Evolutionary conservation across 2,329 filamentous ascomycete species (phyloP), one percentile per base, ranked within the genome.

Genomic region (Pestalotiopsis sp.): DNA sequence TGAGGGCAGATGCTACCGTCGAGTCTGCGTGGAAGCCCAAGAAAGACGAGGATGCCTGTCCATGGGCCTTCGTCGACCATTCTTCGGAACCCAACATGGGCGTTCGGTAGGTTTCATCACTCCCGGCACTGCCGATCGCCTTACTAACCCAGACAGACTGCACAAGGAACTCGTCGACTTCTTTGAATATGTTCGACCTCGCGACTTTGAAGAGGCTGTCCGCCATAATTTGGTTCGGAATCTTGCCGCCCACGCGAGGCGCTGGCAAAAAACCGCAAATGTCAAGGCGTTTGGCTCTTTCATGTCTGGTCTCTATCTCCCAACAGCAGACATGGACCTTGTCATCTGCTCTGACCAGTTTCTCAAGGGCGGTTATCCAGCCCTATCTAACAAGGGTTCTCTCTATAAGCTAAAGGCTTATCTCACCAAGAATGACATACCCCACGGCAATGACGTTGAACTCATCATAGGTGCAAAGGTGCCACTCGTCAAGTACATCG

Each of bases 91-190:
- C 75, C 1, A 83, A 85, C 56, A 85, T 87, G 80, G 86, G 83
- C 63, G 85, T 86, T 38, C 88, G 90, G 90, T 90, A 81, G 81
- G 85, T 64, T 39, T 6, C 14, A 23, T 9, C 1, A 17, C 11
- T 14, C 14, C 49, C 12, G 23, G 65, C 25, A 23, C 1, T 27
- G 41, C 20, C 45, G 57, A 5, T 27, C 25, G 12, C 25, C 25
- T 58, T 66, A 13, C 66, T 71, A 61, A 72, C 65, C 69, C 45
- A 39, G 3, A 31, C 68, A 94, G 93, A 79, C 83, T 99, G 31
- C 94, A 98, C 79, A 93, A 94, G 75, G 96, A 99, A 80, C 91
- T 98, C 58, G 83, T 92, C 38, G 93, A 97, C 74, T 98, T 98
- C 77, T 97, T 95, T 78, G 85, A 95, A 45, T 97, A 91, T 78